phyloP scores from a whole-genome alignment of 1,284 basidiomycete species.

The Butyriboletus pseudospeciosus region DNA sequence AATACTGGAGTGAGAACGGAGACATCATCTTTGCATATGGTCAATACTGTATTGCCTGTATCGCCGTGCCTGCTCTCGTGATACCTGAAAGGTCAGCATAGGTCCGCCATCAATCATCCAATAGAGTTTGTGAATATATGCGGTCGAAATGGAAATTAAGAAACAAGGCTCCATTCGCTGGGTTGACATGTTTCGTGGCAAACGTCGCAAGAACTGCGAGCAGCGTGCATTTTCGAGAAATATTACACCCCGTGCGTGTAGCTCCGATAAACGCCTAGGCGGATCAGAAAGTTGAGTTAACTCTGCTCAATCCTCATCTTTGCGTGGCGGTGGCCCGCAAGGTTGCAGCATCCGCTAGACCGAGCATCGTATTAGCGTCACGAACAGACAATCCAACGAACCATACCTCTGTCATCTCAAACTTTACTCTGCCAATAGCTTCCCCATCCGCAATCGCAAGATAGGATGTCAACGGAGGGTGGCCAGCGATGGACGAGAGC shows the following conservation, averaged over 20 bases:
- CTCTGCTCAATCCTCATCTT: conserved; percentile 77
- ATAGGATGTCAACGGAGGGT: conserved; percentile 82
- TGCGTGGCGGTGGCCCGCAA: conserved; percentile 92
- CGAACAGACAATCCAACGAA: background rate
- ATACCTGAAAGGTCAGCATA: background rate
- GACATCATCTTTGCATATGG: background rate
- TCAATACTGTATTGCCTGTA: too few species aligned
- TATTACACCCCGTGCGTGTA: background rate
- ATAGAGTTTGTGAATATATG: background rate
- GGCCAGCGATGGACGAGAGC: conserved; percentile 86
- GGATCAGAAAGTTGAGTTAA: background rate
- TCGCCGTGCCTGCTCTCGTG: background rate
- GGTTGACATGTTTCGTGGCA: background rate
- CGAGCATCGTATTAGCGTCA: conserved; percentile 3
- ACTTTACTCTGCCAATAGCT: conserved; percentile 82
- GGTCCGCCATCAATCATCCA: background rate
- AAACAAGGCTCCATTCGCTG: background rate
- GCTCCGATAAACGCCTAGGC: background rate
- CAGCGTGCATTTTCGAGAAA: background rate
- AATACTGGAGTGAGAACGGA: background rate
- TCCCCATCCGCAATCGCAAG: conserved; percentile 93
- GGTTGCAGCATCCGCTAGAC: conserved; percentile 92
- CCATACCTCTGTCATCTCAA: conserved; percentile 90
- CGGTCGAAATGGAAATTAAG: background rate
- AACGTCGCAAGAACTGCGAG: background rate